Base-by-base conservation (phyloP, 805 yeast genomes). In the Komagataella phaffii region DNA sequence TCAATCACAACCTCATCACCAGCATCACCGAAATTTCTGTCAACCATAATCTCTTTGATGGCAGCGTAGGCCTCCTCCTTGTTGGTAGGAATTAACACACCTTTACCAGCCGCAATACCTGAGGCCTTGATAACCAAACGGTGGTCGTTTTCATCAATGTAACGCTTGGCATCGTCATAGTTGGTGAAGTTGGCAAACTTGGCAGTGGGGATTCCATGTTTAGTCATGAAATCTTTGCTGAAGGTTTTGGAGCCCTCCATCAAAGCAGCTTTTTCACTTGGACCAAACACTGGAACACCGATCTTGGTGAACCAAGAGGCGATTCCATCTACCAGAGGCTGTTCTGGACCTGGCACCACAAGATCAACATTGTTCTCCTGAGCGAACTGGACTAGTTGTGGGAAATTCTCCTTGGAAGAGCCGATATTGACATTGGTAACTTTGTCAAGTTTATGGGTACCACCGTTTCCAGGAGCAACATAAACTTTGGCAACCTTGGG, bases 311-410 rank as follows among this genome's bases (percentile, higher is more conserved):
- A 89, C 51, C 72, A 71, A 17, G 82, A 66, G 24, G 90, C 66
- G 55, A 93, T 81, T 50, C 99, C 99, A 61, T 93, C 97, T 36
- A 95, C 97, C 55, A 95, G 74, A 44, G 99, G 98, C 70, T 89
- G 96, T 69, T 93, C 99, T n/a, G 99, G 99, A 40, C 99, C 99
- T 44, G 99, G 98, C 47, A 93, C 74, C 4, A 88, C 98, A 52
- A 93, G 72, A 50, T 73, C 76, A 51, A 93, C 76, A 4, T 76
- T 59, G 52, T 90, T 71, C 24, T 77, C 77, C 14, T 73, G 64
- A 5, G 97, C 96, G 67, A 90, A 90, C 53, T 80, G 70, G 52
- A 81, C 87, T 55, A 93, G 75, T 36, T 71, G 68, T 1, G 74
- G 75, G 60, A 93, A 93, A 58, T 89, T 84, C n/a, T 68, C 69